Base-by-base conservation (phyloP, 1,284 basidiomycete species). In the Cerrena zonata region DNA sequence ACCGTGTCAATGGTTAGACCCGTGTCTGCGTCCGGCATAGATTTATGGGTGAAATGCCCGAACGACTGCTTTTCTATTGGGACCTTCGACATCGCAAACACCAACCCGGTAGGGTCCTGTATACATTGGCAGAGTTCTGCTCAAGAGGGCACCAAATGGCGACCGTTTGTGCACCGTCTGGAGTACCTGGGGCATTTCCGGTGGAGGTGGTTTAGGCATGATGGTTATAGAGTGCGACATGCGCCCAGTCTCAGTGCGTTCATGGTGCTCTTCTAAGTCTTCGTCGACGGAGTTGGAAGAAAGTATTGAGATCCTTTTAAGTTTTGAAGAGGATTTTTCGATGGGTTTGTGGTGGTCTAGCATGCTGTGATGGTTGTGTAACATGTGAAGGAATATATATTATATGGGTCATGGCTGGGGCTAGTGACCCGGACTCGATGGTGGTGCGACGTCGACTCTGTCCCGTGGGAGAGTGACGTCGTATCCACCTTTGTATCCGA, bases 1-100 rank as follows among this genome's bases (percentile, higher is more conserved):
- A 68, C 56, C n/a, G 67, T 66, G 45, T 73, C 65, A 27, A 72
- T 63, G 22, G 62, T 61, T 7, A 71, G 56, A 15, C 62, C 61
- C 2, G 56, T 54, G 13, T 58, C 56, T 1, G 58, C 57, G 2
- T 60, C 25, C 1, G 56, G 52, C 44, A 63, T 59, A 3, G 41
- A 51, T 34, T 61, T 61, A 54, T 65, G 63, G 27, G 48, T 60
- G 50, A 69, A 69, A 2, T 57, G 58, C 24, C 65, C 64, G 53
- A 67, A 66, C 0, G 59, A 61, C 48, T 60, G 56, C 21, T 49
- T 46, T 15, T 54, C 49, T 38, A 65, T 47, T 0, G 68, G 60
- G 10, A 65, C 19, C 45, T n/a, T 66, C 66, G 50, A 66, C 50
- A 41, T 66, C 66, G 19, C 59, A 58, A 2, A 68, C 61, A n/a